Evolutionary conservation across 1,284 basidiomycete species (phyloP).

Genomic region (Ganoderma leucocontextum): DNA sequence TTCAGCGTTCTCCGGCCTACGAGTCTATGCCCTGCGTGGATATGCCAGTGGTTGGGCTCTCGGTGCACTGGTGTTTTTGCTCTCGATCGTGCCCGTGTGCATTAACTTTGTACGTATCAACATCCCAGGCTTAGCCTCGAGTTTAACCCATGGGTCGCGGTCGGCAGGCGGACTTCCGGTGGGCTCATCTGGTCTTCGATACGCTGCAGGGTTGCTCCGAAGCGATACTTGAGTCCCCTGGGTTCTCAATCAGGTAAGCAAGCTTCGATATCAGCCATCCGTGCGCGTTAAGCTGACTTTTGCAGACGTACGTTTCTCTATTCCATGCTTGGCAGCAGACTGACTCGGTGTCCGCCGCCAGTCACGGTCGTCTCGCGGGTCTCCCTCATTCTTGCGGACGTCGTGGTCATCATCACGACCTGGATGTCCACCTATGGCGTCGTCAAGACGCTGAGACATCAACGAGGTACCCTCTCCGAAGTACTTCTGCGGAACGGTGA

Average conservation of each 20-base stretch:
- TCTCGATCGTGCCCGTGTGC: background rate
- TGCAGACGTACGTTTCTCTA: background rate
- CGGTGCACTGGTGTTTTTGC: background rate
- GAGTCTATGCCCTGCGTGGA: background rate
- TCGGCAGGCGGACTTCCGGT: background rate
- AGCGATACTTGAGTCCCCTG: background rate
- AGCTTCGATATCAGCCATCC: background rate
- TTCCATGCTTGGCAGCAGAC: background rate
- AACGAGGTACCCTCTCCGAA: background rate
- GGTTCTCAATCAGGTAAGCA: background rate
- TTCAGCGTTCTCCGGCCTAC: background rate
- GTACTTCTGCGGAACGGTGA: background rate
- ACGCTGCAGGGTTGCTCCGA: background rate
- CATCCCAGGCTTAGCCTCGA: background rate
- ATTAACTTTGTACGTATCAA: background rate
- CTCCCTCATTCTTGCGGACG: conserved; percentile 8
- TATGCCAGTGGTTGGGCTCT: background rate
- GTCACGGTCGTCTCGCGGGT: conserved; percentile 1
- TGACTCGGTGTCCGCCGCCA: background rate
- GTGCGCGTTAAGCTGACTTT: background rate
- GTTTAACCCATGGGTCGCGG: background rate
- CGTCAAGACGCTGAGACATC: background rate
- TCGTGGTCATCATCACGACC: background rate
- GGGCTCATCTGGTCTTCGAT: background rate
- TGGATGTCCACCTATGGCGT: background rate